Base-by-base conservation (phyloP, 108 stramenopile genomes). In the Stephanodiscus minutulus region DNA sequence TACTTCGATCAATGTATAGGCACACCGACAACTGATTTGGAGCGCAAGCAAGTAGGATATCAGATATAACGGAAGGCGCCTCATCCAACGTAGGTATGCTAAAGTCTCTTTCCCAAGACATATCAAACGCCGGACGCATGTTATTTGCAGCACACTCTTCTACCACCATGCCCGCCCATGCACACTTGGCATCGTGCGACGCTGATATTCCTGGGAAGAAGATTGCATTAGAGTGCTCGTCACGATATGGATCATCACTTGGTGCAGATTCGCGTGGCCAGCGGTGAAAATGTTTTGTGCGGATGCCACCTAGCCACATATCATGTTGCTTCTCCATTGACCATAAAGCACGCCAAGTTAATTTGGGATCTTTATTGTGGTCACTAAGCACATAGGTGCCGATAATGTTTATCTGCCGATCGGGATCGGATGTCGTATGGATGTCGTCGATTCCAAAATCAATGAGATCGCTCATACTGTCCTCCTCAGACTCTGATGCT, bases 101-200 rank as follows among this genome's bases (percentile, higher is more conserved):
- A 5, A 24, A 22, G 24, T 65, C 64, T 5, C 64, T 20, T 25
- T 48, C 47, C 44, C 64, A 65, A 21, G 64, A 20, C 0, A 9
- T 49, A 49, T 65, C 64, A 48, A 65, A 65, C 9, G 27, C 18
- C 0, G 64, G 64, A 5, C 44, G n/a, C 22, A 65, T 49, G 29
- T 47, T 17, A 27, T 65, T 65, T 0, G 25, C 64, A 8, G 46
- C 64, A 25, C 64, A 49, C 47, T 65, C 64, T 11, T 65, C 64
- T 6, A 48, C 44, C 5, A 65, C 64, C 64, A 65, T 28, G 4
- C 64, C 64, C 8, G 0, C 47, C 64, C 64, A 65, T 17, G 46
- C 64, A 49, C 64, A 65, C 47, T 65, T 65, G 47, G 44, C 44
- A 65, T 65, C 64, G 24, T 48, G 64, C 5, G 47, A 48, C 13